These are phyloP conservation scores for Aspergillus bertholletiae DNA, from an alignment of 495 filamentous ascomycete genomes.

Conservation along the genomic window DNA sequence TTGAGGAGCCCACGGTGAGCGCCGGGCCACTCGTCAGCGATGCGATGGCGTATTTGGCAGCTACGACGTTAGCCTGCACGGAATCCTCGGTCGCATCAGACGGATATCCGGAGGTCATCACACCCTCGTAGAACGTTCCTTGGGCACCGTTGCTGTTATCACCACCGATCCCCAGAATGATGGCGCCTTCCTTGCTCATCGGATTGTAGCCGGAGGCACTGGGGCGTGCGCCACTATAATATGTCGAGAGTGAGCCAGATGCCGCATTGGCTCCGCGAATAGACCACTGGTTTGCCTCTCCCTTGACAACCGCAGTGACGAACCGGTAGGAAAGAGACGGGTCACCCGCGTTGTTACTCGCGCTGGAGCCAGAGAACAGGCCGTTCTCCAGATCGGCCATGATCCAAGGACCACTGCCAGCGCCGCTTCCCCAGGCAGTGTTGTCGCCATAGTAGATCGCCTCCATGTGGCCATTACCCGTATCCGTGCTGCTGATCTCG, in stretches of 20 bases:
- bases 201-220: slow-evolving; percentile 50
- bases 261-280: slow-evolving; percentile 52
- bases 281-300: slow-evolving; percentile 47
- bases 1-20: slow-evolving; percentile 43
- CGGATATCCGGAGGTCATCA: slow-evolving; percentile 56
- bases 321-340: slow-evolving; percentile 49
- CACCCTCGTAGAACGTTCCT: slow-evolving; percentile 61
- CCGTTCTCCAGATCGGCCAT: slow-evolving; percentile 62
- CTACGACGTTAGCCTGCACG: slow-evolving; percentile 57
- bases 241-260: slow-evolving; percentile 52
- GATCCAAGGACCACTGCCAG: slow-evolving; percentile 55
- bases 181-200: slow-evolving; percentile 59
- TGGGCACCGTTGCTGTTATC: slow-evolving; percentile 54
- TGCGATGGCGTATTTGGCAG: slow-evolving; percentile 47
- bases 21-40: slow-evolving; percentile 46
- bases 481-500: slow-evolving; percentile 50
- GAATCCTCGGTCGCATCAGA: slow-evolving; percentile 50
- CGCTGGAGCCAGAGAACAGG: slow-evolving; percentile 48
- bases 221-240: slow-evolving; percentile 51
- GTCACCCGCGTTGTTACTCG: slow-evolving; percentile 39
- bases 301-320: slow-evolving; percentile 51
- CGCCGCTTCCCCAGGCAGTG: slow-evolving; percentile 47
- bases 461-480: slow-evolving; percentile 59
- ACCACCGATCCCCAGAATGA: slow-evolving; percentile 57
- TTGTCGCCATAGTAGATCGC: slow-evolving; percentile 54